Percentiles rank a stretch among this genome's conserved stretches.
Evolutionary conservation across 345 rosid genomes (phyloP).

Genomic region (Hibiscus mutabilis): DNA sequence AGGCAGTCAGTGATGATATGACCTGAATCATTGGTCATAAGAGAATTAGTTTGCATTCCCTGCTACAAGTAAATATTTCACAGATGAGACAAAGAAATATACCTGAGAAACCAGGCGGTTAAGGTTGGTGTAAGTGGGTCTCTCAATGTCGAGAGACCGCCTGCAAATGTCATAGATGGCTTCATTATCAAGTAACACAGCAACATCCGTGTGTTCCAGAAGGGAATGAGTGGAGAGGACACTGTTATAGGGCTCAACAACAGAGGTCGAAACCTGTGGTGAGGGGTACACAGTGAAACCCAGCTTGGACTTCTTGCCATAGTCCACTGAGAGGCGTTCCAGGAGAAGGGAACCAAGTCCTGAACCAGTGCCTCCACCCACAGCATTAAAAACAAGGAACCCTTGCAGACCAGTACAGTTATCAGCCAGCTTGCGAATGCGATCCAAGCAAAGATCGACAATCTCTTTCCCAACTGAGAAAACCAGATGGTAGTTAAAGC

Average conservation of each 20-base stretch:
- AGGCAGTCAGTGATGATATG: slow-evolving; percentile 42
- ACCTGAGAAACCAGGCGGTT: slow-evolving; percentile 48
- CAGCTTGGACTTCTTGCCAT: slow-evolving; percentile 30
- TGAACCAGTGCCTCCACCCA: slow-evolving; percentile 34
- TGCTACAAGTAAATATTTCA: not conserved
- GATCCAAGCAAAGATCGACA: slow-evolving; percentile 36
- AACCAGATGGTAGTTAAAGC: not conserved
- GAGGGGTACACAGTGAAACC: slow-evolving; percentile 36
- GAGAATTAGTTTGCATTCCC: not conserved
- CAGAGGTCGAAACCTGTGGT: slow-evolving; percentile 44
- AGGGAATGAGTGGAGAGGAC: slow-evolving; percentile 45
- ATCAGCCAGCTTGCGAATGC: slow-evolving; percentile 32
- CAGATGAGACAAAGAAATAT: not conserved
- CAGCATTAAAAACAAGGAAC: slow-evolving; percentile 33
- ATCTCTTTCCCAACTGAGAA: slow-evolving; percentile 33
- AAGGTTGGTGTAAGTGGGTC: slow-evolving; percentile 42
- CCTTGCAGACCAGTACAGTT: slow-evolving; percentile 35
- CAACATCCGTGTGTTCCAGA: slow-evolving; percentile 37
- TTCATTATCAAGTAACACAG: slow-evolving; percentile 34
- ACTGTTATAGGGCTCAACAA: slow-evolving; percentile 46
- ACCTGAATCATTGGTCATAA: slow-evolving; percentile 17
- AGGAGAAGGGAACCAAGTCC: slow-evolving; percentile 31
- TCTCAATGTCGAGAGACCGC: slow-evolving; percentile 38
- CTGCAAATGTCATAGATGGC: slow-evolving; percentile 43
- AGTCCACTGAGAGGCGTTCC: slow-evolving; percentile 33